phyloP scores from a whole-genome alignment of 352 stramenopile species.

The Phytophthora syringae region DNA sequence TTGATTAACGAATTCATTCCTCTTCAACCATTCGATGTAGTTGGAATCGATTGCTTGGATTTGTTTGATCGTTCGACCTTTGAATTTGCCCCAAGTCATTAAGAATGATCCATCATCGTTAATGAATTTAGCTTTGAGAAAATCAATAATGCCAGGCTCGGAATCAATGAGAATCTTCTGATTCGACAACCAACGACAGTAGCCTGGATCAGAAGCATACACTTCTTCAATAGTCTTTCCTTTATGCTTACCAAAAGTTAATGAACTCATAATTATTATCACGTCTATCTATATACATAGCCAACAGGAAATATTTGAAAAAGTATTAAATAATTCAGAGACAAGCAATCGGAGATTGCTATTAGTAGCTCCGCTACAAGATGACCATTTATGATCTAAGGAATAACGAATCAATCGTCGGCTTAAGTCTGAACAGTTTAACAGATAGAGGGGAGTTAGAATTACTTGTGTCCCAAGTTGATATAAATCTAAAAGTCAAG shows the following conservation, averaged over 20 bases:
- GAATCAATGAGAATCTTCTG: slow-evolving; percentile 12
- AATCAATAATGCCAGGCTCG: slow-evolving; percentile 2
- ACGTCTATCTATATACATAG: slow-evolving; percentile 10
- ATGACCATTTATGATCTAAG: neutral
- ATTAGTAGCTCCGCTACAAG: neutral
- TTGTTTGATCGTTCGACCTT: slow-evolving; percentile 3
- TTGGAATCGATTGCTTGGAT: neutral
- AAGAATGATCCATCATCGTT: slow-evolving; percentile 11
- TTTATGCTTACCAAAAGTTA: slow-evolving; percentile 17
- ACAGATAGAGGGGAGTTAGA: neutral
- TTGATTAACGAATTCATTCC: slow-evolving; percentile 2
- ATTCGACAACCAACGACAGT: slow-evolving; percentile 18
- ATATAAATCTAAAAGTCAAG: neutral
- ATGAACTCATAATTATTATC: slow-evolving; percentile 6
- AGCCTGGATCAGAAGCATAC: slow-evolving; percentile 7
- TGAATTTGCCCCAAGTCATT: neutral
- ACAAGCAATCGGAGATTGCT: neutral
- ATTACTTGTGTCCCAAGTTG: neutral
- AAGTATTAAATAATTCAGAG: too few species aligned
- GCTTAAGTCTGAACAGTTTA: neutral
- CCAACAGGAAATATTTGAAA: too few species aligned
- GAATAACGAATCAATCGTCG: neutral
- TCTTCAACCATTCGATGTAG: slow-evolving; percentile 11
- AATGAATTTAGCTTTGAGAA: neutral
- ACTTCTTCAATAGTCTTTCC: slow-evolving; percentile 11